Conservation (phyloP, 225 moss, liverwort and hornwort genomes). For the Bryoerythrophyllum caledonicum region DNA sequence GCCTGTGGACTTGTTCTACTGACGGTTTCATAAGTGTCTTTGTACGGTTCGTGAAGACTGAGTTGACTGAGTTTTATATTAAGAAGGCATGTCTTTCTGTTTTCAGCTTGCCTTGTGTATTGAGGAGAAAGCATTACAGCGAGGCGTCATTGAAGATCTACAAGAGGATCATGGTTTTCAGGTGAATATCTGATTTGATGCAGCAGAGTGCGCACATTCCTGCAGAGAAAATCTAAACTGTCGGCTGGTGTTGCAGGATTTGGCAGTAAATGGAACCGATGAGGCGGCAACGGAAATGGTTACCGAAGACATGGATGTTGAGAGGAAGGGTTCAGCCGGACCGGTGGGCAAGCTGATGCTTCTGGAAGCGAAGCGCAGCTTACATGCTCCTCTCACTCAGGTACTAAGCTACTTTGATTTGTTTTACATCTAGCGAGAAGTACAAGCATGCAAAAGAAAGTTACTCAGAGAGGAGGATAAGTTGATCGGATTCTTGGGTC, state of each 20-base stretch:
- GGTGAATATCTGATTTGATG: conserved; percentile 29
- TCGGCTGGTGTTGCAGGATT: conserved; percentile 29
- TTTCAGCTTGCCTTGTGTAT: conserved; percentile 61
- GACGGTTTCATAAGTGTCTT: not conserved
- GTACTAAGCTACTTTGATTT: conserved; percentile 28
- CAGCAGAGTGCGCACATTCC: conserved; percentile 17
- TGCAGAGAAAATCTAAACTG: conserved; percentile 14
- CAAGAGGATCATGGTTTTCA: conserved; percentile 24
- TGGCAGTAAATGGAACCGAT: conserved; percentile 22
- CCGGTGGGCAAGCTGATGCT: conserved; percentile 65
- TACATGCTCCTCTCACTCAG: conserved; percentile 90
- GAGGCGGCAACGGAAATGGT: conserved; percentile 14
- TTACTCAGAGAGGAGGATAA: not conserved
- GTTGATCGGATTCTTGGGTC: conserved; percentile 4
- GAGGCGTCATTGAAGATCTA: conserved; percentile 22
- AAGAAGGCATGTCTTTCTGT: conserved; percentile 24
- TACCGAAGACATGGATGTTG: conserved; percentile 24
- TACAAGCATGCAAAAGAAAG: not conserved
- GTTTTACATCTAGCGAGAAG: not conserved
- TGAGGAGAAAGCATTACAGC: conserved; percentile 43
- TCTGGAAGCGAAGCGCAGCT: conserved; percentile 50
- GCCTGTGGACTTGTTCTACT: not conserved
- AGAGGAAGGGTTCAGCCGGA: conserved; percentile 78
- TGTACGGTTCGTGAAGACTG: not conserved
- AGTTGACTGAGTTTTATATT: conserved; percentile 11